A percentile compares a stretch with the other conserved stretches of the same genome.
Conservation (phyloP, 805 yeast species). For the Torulaspora indica region DNA sequence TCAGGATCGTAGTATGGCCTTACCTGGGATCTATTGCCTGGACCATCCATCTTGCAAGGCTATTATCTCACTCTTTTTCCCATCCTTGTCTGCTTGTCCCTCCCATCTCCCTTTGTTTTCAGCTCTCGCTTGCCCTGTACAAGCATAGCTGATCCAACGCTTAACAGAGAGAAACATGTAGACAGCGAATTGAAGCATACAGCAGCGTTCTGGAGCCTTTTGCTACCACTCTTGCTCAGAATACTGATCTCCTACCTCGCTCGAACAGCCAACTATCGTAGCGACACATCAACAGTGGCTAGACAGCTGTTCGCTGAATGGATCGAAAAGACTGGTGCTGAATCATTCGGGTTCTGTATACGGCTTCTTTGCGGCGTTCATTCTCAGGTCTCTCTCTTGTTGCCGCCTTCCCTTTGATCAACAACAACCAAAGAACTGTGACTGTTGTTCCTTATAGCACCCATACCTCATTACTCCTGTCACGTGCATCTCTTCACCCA, state of each 20-base stretch:
- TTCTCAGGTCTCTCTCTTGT: no score
- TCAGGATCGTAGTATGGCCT: slow-evolving; percentile 73
- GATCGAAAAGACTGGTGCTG: no score
- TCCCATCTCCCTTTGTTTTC: slow-evolving; percentile 5
- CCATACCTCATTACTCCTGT: not conserved
- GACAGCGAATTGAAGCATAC: not conserved
- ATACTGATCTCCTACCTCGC: no score
- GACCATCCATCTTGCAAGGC: slow-evolving; percentile 12
- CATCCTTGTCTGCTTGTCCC: not conserved
- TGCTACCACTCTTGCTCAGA: no score
- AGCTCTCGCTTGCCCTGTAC: not conserved
- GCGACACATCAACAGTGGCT: no score
- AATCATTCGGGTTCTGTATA: no score
- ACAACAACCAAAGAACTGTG: not conserved
- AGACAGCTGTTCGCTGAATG: no score
- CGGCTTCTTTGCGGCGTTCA: no score
- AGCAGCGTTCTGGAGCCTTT: not conserved
- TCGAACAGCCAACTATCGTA: no score
- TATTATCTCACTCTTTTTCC: not conserved
- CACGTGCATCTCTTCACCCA: no score
- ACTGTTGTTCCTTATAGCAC: not conserved
- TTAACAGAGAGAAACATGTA: not conserved
- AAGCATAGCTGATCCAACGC: not conserved
- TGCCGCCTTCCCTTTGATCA: no score
- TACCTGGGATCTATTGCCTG: slow-evolving; percentile 26